Evolutionary conservation across 1,284 basidiomycete genomes (phyloP).

Genomic region (Puccinia hordei): DNA sequence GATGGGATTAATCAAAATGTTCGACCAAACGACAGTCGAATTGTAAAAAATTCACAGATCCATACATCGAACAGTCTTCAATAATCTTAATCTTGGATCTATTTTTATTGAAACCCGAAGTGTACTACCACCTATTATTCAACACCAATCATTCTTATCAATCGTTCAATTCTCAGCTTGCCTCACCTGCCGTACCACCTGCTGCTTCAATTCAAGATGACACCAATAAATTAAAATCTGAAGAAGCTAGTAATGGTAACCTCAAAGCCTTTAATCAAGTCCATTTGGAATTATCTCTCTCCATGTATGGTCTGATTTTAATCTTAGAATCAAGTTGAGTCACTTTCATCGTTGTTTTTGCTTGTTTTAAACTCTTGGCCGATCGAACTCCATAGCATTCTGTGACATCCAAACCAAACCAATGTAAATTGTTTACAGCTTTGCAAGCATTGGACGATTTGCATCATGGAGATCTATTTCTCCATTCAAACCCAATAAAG

Average conservation of each 20-base stretch:
- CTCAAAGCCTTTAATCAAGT: neutral
- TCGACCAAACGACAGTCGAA: neutral
- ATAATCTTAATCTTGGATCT: slow-evolving; percentile 34
- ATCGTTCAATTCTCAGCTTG: neutral
- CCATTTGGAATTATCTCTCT: neutral
- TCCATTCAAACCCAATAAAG: neutral
- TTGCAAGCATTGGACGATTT: slow-evolving; percentile 23
- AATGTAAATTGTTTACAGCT: neutral
- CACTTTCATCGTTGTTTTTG: neutral
- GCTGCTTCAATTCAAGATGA: neutral
- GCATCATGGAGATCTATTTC: neutral
- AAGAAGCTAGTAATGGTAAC: neutral
- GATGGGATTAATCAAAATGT: neutral
- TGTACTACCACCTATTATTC: slow-evolving; percentile 37
- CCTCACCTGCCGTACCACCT: neutral
- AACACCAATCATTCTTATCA: slow-evolving; percentile 8
- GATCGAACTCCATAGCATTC: neutral
- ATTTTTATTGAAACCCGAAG: slow-evolving; percentile 40
- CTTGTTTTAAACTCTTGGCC: neutral
- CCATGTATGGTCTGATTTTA: slow-evolving; percentile 8
- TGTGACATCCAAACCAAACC: neutral
- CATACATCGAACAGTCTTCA: slow-evolving; percentile 46
- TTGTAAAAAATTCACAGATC: slow-evolving; percentile 36
- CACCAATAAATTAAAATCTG: neutral
- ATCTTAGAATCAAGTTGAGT: slow-evolving; percentile 32